These are phyloP conservation scores for Suhomyces chickasaworum DNA, from an alignment of 1,139 yeast genomes.

Conservation along the genomic window DNA sequence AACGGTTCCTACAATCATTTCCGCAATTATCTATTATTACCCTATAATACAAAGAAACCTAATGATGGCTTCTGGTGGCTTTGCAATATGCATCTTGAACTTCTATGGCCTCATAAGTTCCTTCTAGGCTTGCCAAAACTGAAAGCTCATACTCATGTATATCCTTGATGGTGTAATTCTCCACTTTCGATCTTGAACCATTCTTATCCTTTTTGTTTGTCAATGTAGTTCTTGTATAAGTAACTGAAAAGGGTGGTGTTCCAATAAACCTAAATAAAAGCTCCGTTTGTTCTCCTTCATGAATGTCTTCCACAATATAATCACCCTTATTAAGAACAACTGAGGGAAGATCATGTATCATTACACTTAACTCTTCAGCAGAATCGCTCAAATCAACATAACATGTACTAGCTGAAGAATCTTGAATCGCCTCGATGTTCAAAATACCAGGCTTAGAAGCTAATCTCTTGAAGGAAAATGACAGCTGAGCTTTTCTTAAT, in stretches of 20 bases:
- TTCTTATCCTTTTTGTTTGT: conserved; percentile 34
- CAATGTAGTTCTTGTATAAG: conserved; percentile 53
- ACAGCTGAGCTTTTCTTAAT: conserved; percentile 59
- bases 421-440: conserved; percentile 68
- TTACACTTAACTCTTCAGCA: conserved; percentile 48
- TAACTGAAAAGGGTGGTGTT: conserved; percentile 68
- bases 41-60: conserved; percentile 12
- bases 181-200: conserved; percentile 55
- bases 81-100: conserved; percentile 80
- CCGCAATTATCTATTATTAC: conserved; percentile 1
- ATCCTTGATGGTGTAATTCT: conserved; percentile 72
- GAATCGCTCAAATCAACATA: conserved; percentile 55
- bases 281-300: conserved; percentile 86
- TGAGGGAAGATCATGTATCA: conserved; percentile 81
- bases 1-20: not conserved
- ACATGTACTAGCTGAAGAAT: conserved; percentile 73
- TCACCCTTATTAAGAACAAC: conserved; percentile 87
- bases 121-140: conserved; percentile 81
- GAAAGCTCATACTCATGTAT: conserved; percentile 70
- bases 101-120: conserved; percentile 90
- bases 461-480: conserved; percentile 57
- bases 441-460: conserved; percentile 82
- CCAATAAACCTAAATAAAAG: conserved; percentile 69
- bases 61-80: conserved; percentile 37
- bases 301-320: conserved; percentile 74